phyloP scores from a whole-genome alignment of 306 rosid genomes.

The Myrica gale region DNA sequence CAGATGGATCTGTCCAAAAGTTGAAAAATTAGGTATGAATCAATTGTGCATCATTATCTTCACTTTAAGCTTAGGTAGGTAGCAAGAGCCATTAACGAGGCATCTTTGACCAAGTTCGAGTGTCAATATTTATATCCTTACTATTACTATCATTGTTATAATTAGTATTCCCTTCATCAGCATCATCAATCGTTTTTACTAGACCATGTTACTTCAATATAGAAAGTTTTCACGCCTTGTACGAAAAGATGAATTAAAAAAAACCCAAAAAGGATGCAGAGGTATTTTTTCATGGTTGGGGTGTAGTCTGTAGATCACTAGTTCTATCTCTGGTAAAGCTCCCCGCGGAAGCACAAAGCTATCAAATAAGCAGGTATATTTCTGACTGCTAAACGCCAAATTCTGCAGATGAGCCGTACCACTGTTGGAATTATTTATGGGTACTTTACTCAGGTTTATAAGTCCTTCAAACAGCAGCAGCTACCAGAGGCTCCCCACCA shows the following conservation, averaged over 20 bases:
- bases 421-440: too few species aligned
- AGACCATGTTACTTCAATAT: too few species aligned
- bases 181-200: too few species aligned
- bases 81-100: neutral
- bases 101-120: neutral
- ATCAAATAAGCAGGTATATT: too few species aligned
- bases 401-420: too few species aligned
- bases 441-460: too few species aligned
- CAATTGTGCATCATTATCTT: slow-evolving; percentile 3
- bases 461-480: too few species aligned
- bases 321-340: neutral
- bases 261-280: neutral
- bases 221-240: neutral
- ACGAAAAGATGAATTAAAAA: neutral
- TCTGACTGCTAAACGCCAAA: too few species aligned
- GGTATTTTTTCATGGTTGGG: neutral
- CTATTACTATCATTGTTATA: too few species aligned
- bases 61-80: slow-evolving; percentile 2
- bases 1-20: slow-evolving; percentile 3
- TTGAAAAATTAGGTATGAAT: slow-evolving; percentile 12
- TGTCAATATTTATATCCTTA: neutral
- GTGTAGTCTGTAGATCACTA: slow-evolving; percentile 10
- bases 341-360: too few species aligned
- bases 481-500: too few species aligned
- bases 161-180: too few species aligned